Evolutionary conservation across 2,329 filamentous ascomycete species (phyloP).

Genomic region (Chrysoporthe austroafricana): DNA sequence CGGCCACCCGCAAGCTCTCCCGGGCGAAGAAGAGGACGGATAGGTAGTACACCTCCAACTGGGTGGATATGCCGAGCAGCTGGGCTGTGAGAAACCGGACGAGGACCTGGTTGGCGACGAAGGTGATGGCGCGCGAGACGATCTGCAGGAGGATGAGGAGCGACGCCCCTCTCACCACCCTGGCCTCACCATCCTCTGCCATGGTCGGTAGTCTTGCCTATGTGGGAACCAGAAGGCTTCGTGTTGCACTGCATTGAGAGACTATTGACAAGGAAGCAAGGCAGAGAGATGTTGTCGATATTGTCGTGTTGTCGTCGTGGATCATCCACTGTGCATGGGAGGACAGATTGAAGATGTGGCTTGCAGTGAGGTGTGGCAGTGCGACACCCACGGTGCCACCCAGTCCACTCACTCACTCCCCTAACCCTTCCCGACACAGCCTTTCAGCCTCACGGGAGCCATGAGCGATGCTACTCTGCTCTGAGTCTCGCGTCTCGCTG

Average conservation of each 20-base stretch:
- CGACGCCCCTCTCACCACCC: constrained; percentile 69
- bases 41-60: constrained; percentile 90
- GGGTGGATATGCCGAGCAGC: constrained; percentile 82
- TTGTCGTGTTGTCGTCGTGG: neutral
- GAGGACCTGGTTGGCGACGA: constrained; percentile 88
- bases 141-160: constrained; percentile 89
- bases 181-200: constrained; percentile 32
- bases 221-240: neutral
- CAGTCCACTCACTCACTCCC: neutral
- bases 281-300: neutral
- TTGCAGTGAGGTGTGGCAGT: neutral
- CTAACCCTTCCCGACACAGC: neutral
- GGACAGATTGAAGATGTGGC: constrained; percentile 10
- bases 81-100: constrained; percentile 86
- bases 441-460: neutral
- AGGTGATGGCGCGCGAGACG: constrained; percentile 84
- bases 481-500: too few species aligned
- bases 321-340: neutral
- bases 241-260: neutral
- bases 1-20: constrained; percentile 87
- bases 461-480: too few species aligned
- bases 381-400: neutral
- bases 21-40: constrained; percentile 93
- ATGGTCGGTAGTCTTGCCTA: neutral
- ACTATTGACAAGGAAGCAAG: neutral